Base-by-base conservation (phyloP, 176 grass and related monocot genomes). In the Cenchrus purpureus region DNA sequence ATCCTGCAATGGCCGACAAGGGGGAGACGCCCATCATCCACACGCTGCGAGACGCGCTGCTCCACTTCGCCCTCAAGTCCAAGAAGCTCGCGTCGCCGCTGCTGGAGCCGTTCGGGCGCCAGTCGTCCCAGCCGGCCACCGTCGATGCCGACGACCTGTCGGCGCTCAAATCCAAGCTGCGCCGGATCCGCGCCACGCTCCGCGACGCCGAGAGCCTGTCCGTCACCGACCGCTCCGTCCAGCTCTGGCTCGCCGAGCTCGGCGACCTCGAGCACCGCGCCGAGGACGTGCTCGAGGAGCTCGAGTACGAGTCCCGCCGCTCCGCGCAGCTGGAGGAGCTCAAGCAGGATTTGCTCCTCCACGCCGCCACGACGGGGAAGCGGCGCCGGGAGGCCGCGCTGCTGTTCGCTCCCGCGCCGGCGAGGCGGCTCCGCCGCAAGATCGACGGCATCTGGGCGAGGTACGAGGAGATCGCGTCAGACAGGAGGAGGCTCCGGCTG, bases 281-380 rank as follows among this genome's bases (percentile, higher is more conserved):
- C 31, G 88, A 90, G 73, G 88, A 90, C 32, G 72, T 90, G 2
- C 25, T 90, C 11, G 88, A 90, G 79, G 82, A 85, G 32, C 83
- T 90, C 17, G 83, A 90, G 74, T 90, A 86, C 32, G 79, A 82
- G 45, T 73, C 55, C 16, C 52, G 56, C 25, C 84, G 83, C 58
- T 60, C 55, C 4, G 16, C 28, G 11, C 43, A 37, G 29, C 83
- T 90, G 16, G 88, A 90, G 54, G 83, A 82, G 32, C 74, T 90
- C 61, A 90, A 90, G 78, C n/a, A 14, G 1, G 88, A 90, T 25
- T 5, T 90, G 12, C 57, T 86, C 20, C 57, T 86, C 20, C 14
- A 1, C 55, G 76, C 43, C 19, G 59, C 68, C 11, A 68, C 3
- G 3, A 22, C 55, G 2, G 71, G 62, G 64, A 90, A 90, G 78